Evolutionary conservation across 441 rosid species (phyloP).

Genomic region (Capsella rubella): DNA sequence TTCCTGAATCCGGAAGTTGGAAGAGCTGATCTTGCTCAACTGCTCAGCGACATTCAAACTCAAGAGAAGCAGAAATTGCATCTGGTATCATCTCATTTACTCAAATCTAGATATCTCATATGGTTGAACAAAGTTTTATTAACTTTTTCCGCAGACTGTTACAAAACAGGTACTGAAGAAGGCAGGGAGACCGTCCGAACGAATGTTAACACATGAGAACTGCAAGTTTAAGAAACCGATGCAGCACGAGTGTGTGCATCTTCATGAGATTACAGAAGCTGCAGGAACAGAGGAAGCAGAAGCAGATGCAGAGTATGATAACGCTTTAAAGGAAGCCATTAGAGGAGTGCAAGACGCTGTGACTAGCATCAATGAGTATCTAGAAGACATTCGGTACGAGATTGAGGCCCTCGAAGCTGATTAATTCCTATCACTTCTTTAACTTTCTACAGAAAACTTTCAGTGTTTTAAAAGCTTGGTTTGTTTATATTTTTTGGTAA

Average conservation of each 20-base stretch:
- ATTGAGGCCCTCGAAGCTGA: conserved; percentile 70
- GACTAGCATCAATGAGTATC: conserved; percentile 74
- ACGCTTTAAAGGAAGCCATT: conserved; percentile 85
- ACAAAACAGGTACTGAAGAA: conserved; percentile 86
- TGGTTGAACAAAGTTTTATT: not conserved
- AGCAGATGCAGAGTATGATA: conserved; percentile 82
- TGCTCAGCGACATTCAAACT: conserved; percentile 80
- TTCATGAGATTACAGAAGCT: conserved; percentile 80
- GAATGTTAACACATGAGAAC: conserved; percentile 70
- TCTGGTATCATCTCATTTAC: conserved; percentile 51
- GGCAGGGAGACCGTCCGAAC: conserved; percentile 83
- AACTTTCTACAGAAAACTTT: not conserved
- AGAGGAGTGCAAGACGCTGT: conserved; percentile 90
- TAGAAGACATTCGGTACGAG: conserved; percentile 82
- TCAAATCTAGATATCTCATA: not conserved
- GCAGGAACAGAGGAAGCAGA: conserved; percentile 86
- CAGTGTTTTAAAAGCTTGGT: not conserved
- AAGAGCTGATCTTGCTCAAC: conserved; percentile 73
- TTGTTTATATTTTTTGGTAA: too few species aligned
- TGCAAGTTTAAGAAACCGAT: conserved; percentile 72
- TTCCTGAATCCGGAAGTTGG: conserved; percentile 56
- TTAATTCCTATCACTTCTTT: conserved; percentile 29
- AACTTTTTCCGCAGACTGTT: conserved; percentile 52
- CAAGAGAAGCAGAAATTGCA: conserved; percentile 88
- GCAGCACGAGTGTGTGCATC: conserved; percentile 80